These are phyloP conservation scores for Cyclospora cayetanensis DNA, from an alignment of 169 alveolate genomes.

Conservation along the genomic window DNA sequence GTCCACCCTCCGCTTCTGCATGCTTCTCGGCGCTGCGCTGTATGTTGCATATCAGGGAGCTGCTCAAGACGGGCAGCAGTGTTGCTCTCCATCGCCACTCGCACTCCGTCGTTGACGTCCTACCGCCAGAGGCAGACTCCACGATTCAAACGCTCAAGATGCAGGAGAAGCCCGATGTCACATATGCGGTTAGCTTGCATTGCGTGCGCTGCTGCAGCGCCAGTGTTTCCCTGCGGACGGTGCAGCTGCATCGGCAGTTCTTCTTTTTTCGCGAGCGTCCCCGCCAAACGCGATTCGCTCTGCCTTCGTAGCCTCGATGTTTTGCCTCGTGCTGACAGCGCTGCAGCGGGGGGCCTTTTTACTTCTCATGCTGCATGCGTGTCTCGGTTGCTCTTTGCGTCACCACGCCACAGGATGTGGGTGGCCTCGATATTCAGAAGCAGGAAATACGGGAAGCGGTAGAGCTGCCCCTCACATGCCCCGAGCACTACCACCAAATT, in stretches of 20 bases:
- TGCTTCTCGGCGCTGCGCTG: neutral
- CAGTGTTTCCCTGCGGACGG: neutral
- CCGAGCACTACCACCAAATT: conserved; percentile 97
- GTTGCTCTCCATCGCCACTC: conserved; percentile 99
- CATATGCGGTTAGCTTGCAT: conserved; percentile 88
- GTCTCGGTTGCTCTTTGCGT: neutral
- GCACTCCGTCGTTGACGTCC: conserved; percentile 97
- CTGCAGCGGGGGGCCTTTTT: neutral
- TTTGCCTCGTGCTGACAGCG: neutral
- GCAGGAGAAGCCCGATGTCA: conserved; percentile 98
- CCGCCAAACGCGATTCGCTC: neutral
- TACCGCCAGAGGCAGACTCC: conserved; percentile 99
- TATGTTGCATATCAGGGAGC: conserved; percentile 87
- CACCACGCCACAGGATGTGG: conserved; percentile 90
- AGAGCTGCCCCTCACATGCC: conserved; percentile 98
- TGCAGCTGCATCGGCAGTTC: neutral
- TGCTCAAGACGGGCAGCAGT: conserved; percentile 96
- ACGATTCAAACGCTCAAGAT: conserved; percentile 97
- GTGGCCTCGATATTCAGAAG: conserved; percentile 98
- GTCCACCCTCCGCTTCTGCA: neutral
- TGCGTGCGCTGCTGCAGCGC: neutral
- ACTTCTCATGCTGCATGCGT: neutral
- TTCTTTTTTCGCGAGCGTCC: neutral
- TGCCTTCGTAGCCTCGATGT: neutral
- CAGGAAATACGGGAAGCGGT: conserved; percentile 99